Evolutionary conservation across 345 rosid genomes (phyloP).

Genomic region (Alliaria petiolata): DNA sequence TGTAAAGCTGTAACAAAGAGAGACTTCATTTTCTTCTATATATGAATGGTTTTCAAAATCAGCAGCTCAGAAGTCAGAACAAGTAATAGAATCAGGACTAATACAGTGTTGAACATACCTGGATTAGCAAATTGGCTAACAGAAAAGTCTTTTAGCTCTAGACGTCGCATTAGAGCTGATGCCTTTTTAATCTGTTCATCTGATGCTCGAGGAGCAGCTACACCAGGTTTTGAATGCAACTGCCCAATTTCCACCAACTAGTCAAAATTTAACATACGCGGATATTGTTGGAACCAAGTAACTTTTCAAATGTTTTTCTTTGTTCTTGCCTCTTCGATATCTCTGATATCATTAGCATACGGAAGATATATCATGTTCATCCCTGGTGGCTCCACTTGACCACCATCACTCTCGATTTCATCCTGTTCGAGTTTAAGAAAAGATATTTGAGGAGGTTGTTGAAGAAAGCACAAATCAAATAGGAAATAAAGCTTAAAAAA

Average conservation of each 20-base stretch:
- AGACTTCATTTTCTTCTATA: background rate
- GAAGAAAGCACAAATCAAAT: constrained; percentile 12
- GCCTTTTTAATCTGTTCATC: constrained; percentile 79
- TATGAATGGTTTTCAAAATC: background rate
- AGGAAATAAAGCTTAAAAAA: background rate
- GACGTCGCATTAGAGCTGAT: constrained; percentile 65
- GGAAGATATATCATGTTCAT: constrained; percentile 97
- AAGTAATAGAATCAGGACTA: background rate
- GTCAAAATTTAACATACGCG: constrained; percentile 15
- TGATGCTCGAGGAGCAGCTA: constrained; percentile 53
- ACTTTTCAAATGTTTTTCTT: constrained; percentile 13
- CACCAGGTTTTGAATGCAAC: constrained; percentile 44
- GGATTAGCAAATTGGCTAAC: constrained; percentile 82
- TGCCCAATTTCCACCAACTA: constrained; percentile 36
- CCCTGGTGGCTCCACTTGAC: constrained; percentile 94
- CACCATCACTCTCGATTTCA: constrained; percentile 62
- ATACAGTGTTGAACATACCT: constrained; percentile 37
- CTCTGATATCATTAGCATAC: constrained; percentile 82
- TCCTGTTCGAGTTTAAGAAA: constrained; percentile 52
- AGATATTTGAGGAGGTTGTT: background rate
- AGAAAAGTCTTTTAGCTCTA: constrained; percentile 72
- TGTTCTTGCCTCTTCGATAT: constrained; percentile 72
- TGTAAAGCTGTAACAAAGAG: constrained; percentile 64
- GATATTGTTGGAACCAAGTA: constrained; percentile 15
- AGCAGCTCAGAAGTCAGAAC: constrained; percentile 14